Evolutionary conservation across 305 asterid species (phyloP), one percentile per base, ranked within the genome.

Genomic region (Fraxinus paxiana): DNA sequence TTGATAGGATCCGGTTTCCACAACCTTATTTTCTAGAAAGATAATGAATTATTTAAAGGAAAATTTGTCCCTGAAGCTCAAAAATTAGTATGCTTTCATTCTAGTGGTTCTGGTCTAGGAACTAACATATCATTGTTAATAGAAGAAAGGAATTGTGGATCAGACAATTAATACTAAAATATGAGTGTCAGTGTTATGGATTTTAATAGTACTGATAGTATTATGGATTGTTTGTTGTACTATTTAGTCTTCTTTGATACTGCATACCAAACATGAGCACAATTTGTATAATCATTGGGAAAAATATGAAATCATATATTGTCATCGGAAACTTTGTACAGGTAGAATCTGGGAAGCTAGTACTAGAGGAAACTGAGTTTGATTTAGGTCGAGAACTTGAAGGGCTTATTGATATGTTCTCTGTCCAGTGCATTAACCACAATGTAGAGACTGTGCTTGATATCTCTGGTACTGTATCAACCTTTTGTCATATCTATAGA

Each of bases 341-440:
- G 98, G 98, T 94, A 73, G 98, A 94, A 88, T 94, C 98, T 54
- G 98, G 98, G 67, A 94, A 94, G 80, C 84, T 94, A 28, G 88
- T 92, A 83, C 91, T 94, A 71, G 98, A 94, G 85, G 98, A 93
- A 86, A 88, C 92, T n/a, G 98, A 94, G 84, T 94, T 94, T 78
- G 96, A 94, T 84, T 83, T 94, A 87, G 90, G 94, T 34, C 89
- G 95, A 87, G 98, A 94, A 63, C 98, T 94, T 80, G 98, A 94
- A 93, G 98, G 98, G 77, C 97, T 95, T 35, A 87, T 91, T 0
- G 98, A 95, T 83, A 91, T 93, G 97, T 93, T 92, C 84, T 95
- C 98, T 41, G 97, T 95, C 61, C 98, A 95, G 87, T 90, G 98
- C 87, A 90, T 91, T 78, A 91, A 93, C 91, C 96, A 92, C 84